Conservation (phyloP, 768 basidiomycete species). For the Tephrocybe sp. region DNA sequence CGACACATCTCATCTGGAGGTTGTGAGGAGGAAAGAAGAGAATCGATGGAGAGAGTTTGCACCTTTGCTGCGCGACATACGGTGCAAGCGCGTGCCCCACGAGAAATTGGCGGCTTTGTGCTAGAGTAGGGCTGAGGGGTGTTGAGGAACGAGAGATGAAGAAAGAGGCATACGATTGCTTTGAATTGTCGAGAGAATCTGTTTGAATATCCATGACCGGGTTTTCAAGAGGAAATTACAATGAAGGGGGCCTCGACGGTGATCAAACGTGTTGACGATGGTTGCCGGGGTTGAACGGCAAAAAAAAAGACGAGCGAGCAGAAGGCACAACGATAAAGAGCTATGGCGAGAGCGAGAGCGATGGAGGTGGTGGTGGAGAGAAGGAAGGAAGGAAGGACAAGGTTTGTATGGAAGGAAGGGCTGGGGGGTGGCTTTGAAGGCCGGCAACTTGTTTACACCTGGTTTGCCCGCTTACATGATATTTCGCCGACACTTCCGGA, state of each 20-base stretch:
- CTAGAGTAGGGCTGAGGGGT: constrained; percentile 16
- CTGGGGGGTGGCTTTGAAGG: constrained; percentile 15
- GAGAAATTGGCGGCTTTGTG: constrained; percentile 45
- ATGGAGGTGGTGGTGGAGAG: constrained; percentile 11
- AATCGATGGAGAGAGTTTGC: constrained; percentile 1
- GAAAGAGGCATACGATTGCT: constrained; percentile 26
- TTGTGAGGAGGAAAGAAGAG: constrained; percentile 14
- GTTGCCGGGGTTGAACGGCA: constrained; percentile 9
- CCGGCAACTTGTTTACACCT: constrained; percentile 35
- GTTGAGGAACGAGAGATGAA: constrained; percentile 5
- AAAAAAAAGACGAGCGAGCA: too few relatives aligned
- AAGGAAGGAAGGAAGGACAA: constrained; percentile 16
- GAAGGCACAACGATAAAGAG: too few relatives aligned
- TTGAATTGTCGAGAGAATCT: constrained; percentile 31
- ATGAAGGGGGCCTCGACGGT: constrained; percentile 36
- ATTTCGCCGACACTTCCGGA: constrained; percentile 24
- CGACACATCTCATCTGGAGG: constrained; percentile 86
- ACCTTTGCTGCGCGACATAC: constrained; percentile 86
- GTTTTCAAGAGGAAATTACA: constrained; percentile 31
- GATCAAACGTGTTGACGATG: constrained; percentile 31
- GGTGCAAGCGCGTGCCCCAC: constrained; percentile 70
- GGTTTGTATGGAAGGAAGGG: constrained; percentile 13
- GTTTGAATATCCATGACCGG: constrained; percentile 40
- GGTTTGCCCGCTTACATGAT: constrained; percentile 30
- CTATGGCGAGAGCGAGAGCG: too few relatives aligned